Evolutionary conservation across 257 asterid genomes (phyloP), one percentile per base, ranked within the genome.

Genomic region (Solanum rostratum): DNA sequence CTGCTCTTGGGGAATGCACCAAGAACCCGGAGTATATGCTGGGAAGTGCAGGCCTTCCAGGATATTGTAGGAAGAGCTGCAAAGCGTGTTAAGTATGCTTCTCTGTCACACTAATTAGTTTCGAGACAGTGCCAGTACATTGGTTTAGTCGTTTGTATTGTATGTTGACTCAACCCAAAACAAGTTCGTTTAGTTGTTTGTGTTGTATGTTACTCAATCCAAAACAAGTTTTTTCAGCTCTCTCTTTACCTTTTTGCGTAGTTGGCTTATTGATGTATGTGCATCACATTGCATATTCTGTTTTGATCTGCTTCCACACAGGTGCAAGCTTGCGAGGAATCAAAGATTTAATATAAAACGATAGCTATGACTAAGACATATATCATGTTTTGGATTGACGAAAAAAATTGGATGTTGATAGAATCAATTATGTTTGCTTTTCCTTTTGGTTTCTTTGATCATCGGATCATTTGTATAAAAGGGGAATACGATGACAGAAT

Each of bases 61-160:
- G 99, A 30, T 92, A 89, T 87, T 96, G 99, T 88, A 88, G 95
- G 89, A 96, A 91, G 94, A 93, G 97, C 79, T 96, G 99, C 96
- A 93, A 93, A 85, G 89, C 49, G 20, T 96, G 99, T 91, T 94
- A 81, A 81, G 19, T 18, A 69, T 69, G 79, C 52, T 39, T 69
- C 79, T 69, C 79, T 19, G 30, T 69, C 18, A 29, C 19, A 69
- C 52, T 69, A 39, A 39, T 69, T 11, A 18, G 16, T 10, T 43
- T 69, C 0, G 11, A 69, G 79, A 69, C 52, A 37, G 50, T 39
- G 52, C 24, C 18, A 39, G 52, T 39, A 69, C 29, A 19, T 69
- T 10, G 79, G 52, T 69, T 69, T 39, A 37, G 29, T 69, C 20
- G 0, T 39, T 69, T 69, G 79, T 69, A 69, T 37, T 69, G 9